These are phyloP conservation scores for Zygosaccharomyces pseudobailii DNA, from an alignment of 1,139 yeast species.

Conservation along the genomic window DNA sequence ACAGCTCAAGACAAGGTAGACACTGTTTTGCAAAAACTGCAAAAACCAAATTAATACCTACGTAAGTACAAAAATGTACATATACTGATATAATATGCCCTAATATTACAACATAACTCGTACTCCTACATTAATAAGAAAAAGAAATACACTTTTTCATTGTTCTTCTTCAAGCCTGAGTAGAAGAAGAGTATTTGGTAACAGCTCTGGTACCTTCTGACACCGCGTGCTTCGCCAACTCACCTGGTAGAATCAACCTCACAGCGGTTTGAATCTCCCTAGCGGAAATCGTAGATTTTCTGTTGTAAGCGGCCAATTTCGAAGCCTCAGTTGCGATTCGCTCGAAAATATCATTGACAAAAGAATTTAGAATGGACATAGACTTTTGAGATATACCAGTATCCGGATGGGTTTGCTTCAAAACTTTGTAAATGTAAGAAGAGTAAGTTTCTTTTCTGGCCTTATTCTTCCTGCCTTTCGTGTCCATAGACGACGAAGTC, in stretches of 20 bases:
- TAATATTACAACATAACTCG: constrained; percentile 22
- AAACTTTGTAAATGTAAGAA: constrained; percentile 96
- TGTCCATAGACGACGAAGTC: constrained; percentile 69
- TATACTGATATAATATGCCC: constrained; percentile 10
- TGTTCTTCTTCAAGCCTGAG: constrained; percentile 24
- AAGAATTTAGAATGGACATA: constrained; percentile 98
- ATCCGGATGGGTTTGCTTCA: constrained; percentile 98
- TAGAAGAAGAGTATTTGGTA: constrained; percentile 92
- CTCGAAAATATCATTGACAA: constrained; percentile 93
- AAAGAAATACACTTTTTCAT: constrained; percentile 3
- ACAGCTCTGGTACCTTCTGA: constrained; percentile 99
- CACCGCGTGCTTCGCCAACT: constrained; percentile 97
- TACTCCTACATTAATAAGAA: constrained; percentile 4
- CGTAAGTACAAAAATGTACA: constrained; percentile 3
- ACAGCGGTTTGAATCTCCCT: constrained; percentile 99
- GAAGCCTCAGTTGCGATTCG: constrained; percentile 98
- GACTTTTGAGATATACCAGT: constrained; percentile 99
- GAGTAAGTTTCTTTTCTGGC: constrained; percentile 99
- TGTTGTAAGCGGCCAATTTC: constrained; percentile 98
- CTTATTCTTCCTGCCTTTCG: constrained; percentile 91
- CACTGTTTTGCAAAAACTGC: constrained; percentile 52
- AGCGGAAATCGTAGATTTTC: constrained; percentile 97
- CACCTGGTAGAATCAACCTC: constrained; percentile 98
- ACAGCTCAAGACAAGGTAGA: constrained; percentile 62
- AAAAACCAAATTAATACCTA: constrained; percentile 12